Percentiles rank a stretch among this genome's conserved stretches.
These are phyloP conservation scores for Saprolegnia diclina DNA, from an alignment of 352 stramenopile species.

Conservation along the genomic window DNA sequence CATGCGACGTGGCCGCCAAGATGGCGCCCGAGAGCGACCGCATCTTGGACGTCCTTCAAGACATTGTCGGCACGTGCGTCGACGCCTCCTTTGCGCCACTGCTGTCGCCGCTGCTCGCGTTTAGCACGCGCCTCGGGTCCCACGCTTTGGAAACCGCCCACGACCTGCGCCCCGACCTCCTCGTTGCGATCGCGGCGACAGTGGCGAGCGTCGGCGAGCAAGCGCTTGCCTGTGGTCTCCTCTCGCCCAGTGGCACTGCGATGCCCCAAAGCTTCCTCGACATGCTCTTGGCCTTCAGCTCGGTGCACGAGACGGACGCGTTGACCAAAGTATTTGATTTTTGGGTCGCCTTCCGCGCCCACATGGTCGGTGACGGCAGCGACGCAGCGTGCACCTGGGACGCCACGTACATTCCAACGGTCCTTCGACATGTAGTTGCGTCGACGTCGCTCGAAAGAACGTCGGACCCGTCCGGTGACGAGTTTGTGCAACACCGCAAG, in stretches of 20 bases:
- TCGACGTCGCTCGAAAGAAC: neutral
- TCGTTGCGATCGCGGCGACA: neutral
- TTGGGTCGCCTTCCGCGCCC: slow-evolving; percentile 6
- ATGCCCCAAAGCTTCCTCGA: neutral
- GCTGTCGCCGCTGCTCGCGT: neutral
- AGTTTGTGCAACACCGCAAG: slow-evolving; percentile 13
- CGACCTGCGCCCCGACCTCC: neutral
- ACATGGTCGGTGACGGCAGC: neutral
- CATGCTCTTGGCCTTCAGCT: slow-evolving; percentile 2
- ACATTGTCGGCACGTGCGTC: slow-evolving; percentile 3
- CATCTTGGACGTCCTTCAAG: slow-evolving; percentile 6
- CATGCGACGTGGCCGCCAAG: neutral
- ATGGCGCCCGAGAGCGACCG: neutral
- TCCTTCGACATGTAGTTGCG: neutral
- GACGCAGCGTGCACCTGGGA: neutral
- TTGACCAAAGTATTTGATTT: slow-evolving; percentile 14
- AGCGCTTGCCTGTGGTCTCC: neutral
- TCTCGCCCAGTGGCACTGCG: neutral
- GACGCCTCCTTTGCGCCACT: neutral
- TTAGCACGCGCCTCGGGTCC: neutral
- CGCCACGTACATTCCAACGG: neutral
- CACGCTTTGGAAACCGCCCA: neutral
- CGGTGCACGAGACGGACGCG: neutral
- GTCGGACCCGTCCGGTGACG: neutral
- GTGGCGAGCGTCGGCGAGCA: slow-evolving; percentile 5